These are phyloP conservation scores for Paxillus ammoniavirescens DNA, from an alignment of 768 basidiomycete species.

Conservation along the genomic window DNA sequence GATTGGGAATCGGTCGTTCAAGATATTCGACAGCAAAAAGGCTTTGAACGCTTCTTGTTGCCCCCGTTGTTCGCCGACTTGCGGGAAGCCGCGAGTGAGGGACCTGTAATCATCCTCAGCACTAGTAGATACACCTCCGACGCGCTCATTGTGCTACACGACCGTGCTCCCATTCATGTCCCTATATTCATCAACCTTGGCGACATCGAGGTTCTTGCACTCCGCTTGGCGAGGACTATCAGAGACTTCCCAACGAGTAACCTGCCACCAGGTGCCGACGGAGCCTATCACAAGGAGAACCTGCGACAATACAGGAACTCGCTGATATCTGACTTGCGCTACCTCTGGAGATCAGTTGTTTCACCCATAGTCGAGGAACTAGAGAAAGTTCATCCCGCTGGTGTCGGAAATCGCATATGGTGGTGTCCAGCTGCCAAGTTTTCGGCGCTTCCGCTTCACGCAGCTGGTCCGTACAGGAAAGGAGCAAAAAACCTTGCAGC, in stretches of 20 bases:
- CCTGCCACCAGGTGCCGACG: background rate
- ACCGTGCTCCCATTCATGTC: slow-evolving; percentile 2
- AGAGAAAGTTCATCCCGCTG: background rate
- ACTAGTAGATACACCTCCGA: slow-evolving; percentile 29
- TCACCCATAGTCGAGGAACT: slow-evolving; percentile 11
- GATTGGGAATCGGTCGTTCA: slow-evolving; percentile 14
- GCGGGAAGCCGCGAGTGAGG: slow-evolving; percentile 15
- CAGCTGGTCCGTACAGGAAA: slow-evolving; percentile 10
- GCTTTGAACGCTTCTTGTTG: slow-evolving; percentile 28
- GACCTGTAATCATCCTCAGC: slow-evolving; percentile 36
- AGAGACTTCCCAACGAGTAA: background rate
- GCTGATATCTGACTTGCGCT: slow-evolving; percentile 3
- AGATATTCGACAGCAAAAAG: slow-evolving; percentile 15
- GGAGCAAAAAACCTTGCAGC: slow-evolving; percentile 7
- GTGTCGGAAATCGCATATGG: slow-evolving; percentile 10
- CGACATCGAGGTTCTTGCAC: background rate
- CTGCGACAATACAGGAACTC: background rate
- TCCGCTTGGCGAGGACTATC: background rate
- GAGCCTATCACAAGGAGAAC: background rate
- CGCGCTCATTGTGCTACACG: slow-evolving; percentile 26
- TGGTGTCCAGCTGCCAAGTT: slow-evolving; percentile 12
- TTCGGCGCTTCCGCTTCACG: slow-evolving; percentile 16
- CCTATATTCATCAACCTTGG: background rate
- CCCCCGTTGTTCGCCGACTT: slow-evolving; percentile 17
- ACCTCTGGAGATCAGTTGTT: slow-evolving; percentile 20